These are phyloP conservation scores for Porphyridium purpureum DNA, from an alignment of 23 red algal species.

Conservation along the genomic window DNA sequence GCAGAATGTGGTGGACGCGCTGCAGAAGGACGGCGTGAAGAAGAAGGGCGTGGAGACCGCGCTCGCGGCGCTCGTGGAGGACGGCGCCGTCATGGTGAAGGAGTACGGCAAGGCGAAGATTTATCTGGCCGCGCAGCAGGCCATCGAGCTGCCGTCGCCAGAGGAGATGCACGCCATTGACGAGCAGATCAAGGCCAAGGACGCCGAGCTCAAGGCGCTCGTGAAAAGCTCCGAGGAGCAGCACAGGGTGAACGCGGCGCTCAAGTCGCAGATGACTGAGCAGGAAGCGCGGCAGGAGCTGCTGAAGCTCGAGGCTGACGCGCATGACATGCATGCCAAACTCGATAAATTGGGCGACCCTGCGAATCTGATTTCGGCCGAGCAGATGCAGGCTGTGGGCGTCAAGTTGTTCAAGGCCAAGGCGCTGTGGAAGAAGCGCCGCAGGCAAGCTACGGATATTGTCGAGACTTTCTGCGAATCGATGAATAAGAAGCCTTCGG, in stretches of 20 bases:
- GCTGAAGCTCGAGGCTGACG: background rate
- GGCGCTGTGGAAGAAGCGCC: conserved; percentile 46
- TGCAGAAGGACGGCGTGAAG: conserved; percentile 56
- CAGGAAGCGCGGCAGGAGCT: background rate
- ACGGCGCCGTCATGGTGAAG: conserved; percentile 54
- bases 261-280: conserved; percentile 13
- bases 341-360: conserved; percentile 5
- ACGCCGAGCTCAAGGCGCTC: conserved; percentile 2
- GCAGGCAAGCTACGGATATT: conserved; percentile 47
- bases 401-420: conserved; percentile 16
- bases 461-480: conserved; percentile 49
- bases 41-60: conserved; percentile 69
- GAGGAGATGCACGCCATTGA: conserved; percentile 44
- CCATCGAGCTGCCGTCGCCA: conserved; percentile 54
- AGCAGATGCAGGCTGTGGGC: conserved; percentile 41
- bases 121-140: conserved; percentile 53
- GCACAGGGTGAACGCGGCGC: background rate
- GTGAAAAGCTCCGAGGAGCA: conserved; percentile 2
- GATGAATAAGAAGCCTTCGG: conserved; percentile 33
- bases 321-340: background rate
- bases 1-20: conserved; percentile 76
- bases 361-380: conserved; percentile 29
- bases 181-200: conserved; percentile 7
- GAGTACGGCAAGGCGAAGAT: conserved; percentile 99
- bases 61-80: conserved; percentile 56